These are phyloP conservation scores for Phaseolus coccineus DNA, from an alignment of 331 rosid genomes.

Conservation along the genomic window DNA sequence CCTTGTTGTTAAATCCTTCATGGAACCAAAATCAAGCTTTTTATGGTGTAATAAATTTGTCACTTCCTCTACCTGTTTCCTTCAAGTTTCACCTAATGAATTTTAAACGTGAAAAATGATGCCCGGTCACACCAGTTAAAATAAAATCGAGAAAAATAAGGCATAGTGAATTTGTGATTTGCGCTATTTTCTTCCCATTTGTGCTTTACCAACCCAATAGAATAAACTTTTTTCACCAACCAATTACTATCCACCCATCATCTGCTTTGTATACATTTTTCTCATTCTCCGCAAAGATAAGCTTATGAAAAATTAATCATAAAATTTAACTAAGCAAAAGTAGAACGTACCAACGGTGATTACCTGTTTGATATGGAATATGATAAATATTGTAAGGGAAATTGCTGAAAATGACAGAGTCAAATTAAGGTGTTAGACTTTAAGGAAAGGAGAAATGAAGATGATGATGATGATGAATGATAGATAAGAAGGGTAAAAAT, in stretches of 20 bases:
- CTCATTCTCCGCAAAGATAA: background rate
- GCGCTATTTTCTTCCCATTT: background rate
- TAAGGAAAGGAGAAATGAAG: slow-evolving; percentile 11
- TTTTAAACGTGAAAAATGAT: slow-evolving; percentile 36
- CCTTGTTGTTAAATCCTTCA: slow-evolving; percentile 7
- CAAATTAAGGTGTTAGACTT: slow-evolving; percentile 30
- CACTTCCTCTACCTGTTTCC: background rate
- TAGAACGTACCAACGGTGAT: background rate
- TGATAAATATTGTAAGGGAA: background rate
- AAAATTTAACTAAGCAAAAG: background rate
- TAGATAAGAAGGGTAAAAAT: background rate
- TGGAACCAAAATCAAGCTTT: slow-evolving; percentile 33
- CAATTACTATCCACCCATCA: background rate
- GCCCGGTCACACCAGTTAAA: background rate
- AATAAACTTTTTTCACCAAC: slow-evolving; percentile 35
- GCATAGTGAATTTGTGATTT: background rate
- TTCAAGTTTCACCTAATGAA: slow-evolving; percentile 29
- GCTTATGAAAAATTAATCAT: background rate
- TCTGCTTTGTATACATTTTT: background rate
- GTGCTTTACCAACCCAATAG: slow-evolving; percentile 30
- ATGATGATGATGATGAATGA: background rate
- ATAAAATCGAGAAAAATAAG: background rate
- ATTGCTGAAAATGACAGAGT: slow-evolving; percentile 6
- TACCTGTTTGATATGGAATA: background rate
- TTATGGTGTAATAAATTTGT: slow-evolving; percentile 37